These are phyloP conservation scores for Kluyveromyces dobzhanskii DNA, from an alignment of 805 yeast species.

Conservation along the genomic window DNA sequence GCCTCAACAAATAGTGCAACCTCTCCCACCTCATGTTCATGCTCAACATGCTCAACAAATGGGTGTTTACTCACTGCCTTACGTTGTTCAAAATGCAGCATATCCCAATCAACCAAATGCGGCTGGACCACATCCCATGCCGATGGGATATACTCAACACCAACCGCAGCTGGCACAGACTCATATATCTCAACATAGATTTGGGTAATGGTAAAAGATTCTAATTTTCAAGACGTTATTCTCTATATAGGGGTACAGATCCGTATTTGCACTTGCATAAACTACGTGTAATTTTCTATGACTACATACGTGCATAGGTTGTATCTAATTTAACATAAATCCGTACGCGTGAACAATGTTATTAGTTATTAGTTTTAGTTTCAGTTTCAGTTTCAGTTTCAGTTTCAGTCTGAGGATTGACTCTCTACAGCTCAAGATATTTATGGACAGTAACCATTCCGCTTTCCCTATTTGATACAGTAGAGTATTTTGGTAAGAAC, in stretches of 20 bases:
- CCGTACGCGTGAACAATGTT: too few relatives aligned
- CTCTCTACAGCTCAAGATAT: conserved; percentile 35
- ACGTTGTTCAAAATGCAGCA: conserved; percentile 1
- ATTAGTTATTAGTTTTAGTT: too few relatives aligned
- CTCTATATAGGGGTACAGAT: too few relatives aligned
- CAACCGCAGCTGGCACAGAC: conserved; percentile 1
- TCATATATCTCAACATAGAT: not conserved
- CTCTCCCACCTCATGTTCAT: not conserved
- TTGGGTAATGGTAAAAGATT: not conserved
- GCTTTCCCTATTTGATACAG: conserved; percentile 54
- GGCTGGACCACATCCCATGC: not conserved
- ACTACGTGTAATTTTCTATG: too few relatives aligned
- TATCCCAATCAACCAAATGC: not conserved
- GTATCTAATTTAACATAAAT: too few relatives aligned
- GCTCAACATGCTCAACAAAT: not conserved
- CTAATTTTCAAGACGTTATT: too few relatives aligned
- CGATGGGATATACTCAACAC: conserved; percentile 1
- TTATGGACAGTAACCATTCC: conserved; percentile 60
- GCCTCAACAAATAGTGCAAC: not conserved
- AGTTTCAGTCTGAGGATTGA: too few relatives aligned
- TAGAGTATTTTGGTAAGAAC: conserved; percentile 56
- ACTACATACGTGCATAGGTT: too few relatives aligned
- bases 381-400: too few relatives aligned
- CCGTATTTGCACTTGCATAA: too few relatives aligned
- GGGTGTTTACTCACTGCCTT: conserved; percentile 2